Evolutionary conservation across 129 eudicot species (phyloP).

Genomic region (Tagetes patula): DNA sequence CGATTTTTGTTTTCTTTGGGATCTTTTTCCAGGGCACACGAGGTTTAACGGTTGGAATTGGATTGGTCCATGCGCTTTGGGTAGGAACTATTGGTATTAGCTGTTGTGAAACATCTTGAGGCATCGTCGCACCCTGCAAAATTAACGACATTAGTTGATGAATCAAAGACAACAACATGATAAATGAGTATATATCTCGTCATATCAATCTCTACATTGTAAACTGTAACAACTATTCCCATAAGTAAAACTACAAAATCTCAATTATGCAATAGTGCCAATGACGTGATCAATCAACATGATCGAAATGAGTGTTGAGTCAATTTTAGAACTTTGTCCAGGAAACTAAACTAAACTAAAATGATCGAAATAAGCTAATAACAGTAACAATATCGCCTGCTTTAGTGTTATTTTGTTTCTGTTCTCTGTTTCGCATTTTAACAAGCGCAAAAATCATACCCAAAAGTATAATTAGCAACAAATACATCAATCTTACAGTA

Average conservation of each 20-base stretch:
- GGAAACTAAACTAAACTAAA: background rate
- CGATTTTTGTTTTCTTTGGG: constrained; percentile 50
- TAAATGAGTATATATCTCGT: background rate
- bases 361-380: background rate
- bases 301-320: background rate
- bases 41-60: constrained; percentile 30
- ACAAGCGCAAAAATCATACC: background rate
- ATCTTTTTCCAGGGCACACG: constrained; percentile 33
- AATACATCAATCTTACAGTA: background rate
- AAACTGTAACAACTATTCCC: constrained; percentile 6
- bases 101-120: constrained; percentile 40
- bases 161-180: background rate
- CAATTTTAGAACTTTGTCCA: background rate
- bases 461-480: background rate
- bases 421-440: too few species aligned
- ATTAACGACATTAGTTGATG: background rate
- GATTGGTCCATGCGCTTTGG: constrained; percentile 28
- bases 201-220: background rate
- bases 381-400: background rate
- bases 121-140: constrained; percentile 38
- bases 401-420: too few species aligned
- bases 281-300: background rate
- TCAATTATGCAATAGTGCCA: background rate
- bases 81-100: constrained; percentile 28
- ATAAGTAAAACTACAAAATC: background rate